phyloP scores from a whole-genome alignment of 768 basidiomycete genomes.

The Kwoniella dejecticola region DNA sequence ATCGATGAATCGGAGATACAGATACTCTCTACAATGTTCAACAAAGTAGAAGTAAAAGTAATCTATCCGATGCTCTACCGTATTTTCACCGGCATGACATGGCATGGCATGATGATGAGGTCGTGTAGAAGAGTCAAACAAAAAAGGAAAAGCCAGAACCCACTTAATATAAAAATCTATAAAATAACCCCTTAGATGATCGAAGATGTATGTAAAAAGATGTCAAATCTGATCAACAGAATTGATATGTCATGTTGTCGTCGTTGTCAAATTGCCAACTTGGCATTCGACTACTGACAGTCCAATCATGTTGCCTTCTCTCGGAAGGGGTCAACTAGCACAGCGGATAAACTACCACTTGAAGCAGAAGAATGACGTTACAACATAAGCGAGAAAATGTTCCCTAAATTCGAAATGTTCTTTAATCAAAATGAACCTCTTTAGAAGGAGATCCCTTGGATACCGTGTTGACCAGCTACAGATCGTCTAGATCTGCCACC shows the following conservation, averaged over 20 bases:
- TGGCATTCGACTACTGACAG: too few relatives aligned
- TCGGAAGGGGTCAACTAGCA: too few relatives aligned
- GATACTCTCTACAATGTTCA: too few relatives aligned
- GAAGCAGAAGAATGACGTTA: too few relatives aligned
- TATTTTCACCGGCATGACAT: neutral
- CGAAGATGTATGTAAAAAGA: neutral
- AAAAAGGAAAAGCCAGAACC: neutral
- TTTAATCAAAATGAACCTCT: neutral
- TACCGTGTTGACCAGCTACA: conserved; percentile 14
- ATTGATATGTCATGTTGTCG: too few relatives aligned
- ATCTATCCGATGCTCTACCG: neutral
- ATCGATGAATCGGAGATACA: too few relatives aligned
- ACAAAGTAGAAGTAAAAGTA: neutral
- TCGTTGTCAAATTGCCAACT: too few relatives aligned
- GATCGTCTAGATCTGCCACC: conserved; percentile 26
- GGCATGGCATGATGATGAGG: conserved; percentile 2
- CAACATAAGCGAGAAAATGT: too few relatives aligned
- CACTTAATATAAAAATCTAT: neutral
- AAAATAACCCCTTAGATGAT: conserved; percentile 4
- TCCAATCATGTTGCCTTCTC: too few relatives aligned
- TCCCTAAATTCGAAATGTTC: too few relatives aligned
- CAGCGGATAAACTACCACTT: too few relatives aligned
- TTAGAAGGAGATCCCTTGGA: conserved; percentile 24
- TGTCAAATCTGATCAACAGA: neutral
- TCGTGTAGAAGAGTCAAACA: neutral